Conservation (phyloP, 345 rosid species). For the Conringia planisiliqua region DNA sequence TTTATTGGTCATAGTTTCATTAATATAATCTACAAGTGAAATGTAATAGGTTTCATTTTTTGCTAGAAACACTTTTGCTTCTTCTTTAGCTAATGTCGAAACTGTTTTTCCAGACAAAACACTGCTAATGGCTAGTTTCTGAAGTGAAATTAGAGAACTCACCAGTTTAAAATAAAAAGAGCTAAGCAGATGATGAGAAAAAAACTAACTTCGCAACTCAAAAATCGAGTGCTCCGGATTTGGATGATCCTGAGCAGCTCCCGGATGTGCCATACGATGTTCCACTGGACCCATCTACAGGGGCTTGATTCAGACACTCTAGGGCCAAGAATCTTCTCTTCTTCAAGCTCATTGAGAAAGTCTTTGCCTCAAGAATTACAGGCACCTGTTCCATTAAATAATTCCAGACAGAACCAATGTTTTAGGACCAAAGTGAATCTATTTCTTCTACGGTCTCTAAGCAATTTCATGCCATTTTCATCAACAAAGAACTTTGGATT, state of each 20-base stretch:
- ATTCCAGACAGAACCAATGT: not conserved
- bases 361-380: conserved; percentile 73
- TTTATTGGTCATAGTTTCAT: not conserved
- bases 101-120: conserved; percentile 1
- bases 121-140: not conserved
- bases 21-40: not conserved
- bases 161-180: not conserved
- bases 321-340: conserved; percentile 72
- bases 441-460: not conserved
- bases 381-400: conserved; percentile 57
- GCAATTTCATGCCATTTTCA: not conserved
- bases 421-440: not conserved
- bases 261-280: conserved; percentile 70
- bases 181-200: not conserved
- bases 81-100: not conserved
- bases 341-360: conserved; percentile 78
- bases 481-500: not conserved
- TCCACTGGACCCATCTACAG: conserved; percentile 87
- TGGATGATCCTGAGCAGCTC: conserved; percentile 62
- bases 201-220: conserved; percentile 32
- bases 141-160: not conserved
- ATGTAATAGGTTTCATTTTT: not conserved
- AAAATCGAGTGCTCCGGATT: conserved; percentile 63
- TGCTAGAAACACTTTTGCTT: not conserved
- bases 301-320: conserved; percentile 94